Base-by-base conservation (phyloP, 306 rosid species). In the Prunus kanzakura region DNA sequence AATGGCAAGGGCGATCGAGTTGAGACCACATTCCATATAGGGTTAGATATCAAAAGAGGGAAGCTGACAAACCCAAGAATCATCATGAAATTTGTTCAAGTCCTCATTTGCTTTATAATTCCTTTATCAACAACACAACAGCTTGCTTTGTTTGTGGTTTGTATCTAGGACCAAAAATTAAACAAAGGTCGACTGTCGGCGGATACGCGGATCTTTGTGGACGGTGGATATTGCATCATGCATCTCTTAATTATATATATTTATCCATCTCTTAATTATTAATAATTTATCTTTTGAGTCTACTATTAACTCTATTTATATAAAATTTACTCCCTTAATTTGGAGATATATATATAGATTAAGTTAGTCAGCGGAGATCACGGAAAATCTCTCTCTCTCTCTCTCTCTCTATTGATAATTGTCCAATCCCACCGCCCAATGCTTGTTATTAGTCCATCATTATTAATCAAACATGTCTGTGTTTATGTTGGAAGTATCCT, bases 201-300 rank as follows among this genome's bases (percentile, higher is more conserved):
- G 63, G 93, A 90, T 84, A 81, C 76, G 88, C 77, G 78, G 68
- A 90, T 92, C 87, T 83, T 65, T 19, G 22, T 75, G 86, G 86
- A 86, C 93, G 84, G 88, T 50, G 46, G 54, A 65, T 88, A 88
- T 78, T 79, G 32, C 55, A 83, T 80, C 67, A 72, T 58, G 60
- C 72, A 46, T 79, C 51, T 67, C 11, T n/a, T 15, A 45, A 38
- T 64, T 9, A 35, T 19, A 15, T 9, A 7, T 14, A 6, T 52
- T 52, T 52, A 52, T 52, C 8, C 4, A 13, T 47, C 41, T 30
- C 22, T 2, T 9, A 13, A 27, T 25, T 41, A 61, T 2, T 14
- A 41, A 20, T 35, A 5, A 35, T 35, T 35, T 35, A 35, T 35
- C 41, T 6, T 35, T 35, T 35, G 6, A 32, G 38, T 32, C 7